phyloP scores from a whole-genome alignment of 805 yeast genomes.

The Myxozyma neglecta region DNA sequence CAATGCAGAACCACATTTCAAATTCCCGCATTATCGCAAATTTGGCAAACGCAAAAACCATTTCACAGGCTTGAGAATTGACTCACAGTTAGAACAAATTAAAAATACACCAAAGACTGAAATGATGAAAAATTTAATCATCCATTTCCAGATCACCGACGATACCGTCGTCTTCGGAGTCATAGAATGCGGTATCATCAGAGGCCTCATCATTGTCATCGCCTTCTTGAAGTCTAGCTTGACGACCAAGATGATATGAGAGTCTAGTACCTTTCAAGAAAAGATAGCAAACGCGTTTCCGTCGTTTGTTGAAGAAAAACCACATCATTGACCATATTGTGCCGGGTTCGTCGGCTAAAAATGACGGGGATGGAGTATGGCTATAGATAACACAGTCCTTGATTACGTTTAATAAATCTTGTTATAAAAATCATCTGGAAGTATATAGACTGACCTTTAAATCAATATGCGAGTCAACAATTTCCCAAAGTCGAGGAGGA shows the following conservation, averaged over 20 bases:
- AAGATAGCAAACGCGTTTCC: constrained; percentile 86
- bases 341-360: constrained; percentile 64
- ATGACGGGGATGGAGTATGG: constrained; percentile 52
- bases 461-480: constrained; percentile 79
- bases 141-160: constrained; percentile 48
- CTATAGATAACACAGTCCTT: constrained; percentile 31
- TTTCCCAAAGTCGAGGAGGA: constrained; percentile 83
- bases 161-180: constrained; percentile 38
- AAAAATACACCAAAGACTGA: not conserved
- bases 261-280: constrained; percentile 60
- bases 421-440: not conserved
- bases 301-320: constrained; percentile 87
- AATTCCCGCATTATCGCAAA: not conserved
- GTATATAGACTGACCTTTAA: constrained; percentile 48
- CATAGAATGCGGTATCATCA: constrained; percentile 21
- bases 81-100: not conserved
- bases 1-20: not conserved
- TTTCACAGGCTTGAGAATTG: not conserved
- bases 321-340: constrained; percentile 77
- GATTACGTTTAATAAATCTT: not conserved
- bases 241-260: constrained; percentile 44
- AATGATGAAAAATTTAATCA: constrained; percentile 7
- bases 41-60: not conserved
- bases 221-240: constrained; percentile 35
- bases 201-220: constrained; percentile 38